Evolutionary conservation across 192 early-diverging fungal species (phyloP).

Genomic region (Coemansia furcata): DNA sequence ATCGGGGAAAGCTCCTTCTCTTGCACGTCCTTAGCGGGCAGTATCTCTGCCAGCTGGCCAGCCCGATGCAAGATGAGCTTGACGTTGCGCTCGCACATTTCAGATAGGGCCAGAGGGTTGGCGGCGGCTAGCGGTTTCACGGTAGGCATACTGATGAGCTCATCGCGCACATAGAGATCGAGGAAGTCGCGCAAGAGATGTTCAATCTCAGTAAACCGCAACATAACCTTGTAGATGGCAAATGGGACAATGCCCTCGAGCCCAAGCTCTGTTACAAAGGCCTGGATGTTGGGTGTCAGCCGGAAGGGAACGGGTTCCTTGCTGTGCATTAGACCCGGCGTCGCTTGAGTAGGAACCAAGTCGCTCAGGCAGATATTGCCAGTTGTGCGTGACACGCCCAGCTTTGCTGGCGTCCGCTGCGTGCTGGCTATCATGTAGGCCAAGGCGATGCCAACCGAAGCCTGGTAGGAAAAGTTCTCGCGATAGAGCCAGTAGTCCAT

Average conservation of each 20-base stretch:
- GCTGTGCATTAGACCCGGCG: constrained; percentile 62
- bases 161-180: constrained; percentile 93
- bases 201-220: constrained; percentile 79
- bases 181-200: constrained; percentile 91
- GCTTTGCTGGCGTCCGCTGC: constrained; percentile 84
- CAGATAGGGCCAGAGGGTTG: constrained; percentile 38
- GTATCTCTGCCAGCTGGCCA: constrained; percentile 35
- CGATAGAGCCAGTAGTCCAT: constrained; percentile 92
- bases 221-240: constrained; percentile 79
- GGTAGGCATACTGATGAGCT: constrained; percentile 73
- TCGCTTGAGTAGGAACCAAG: constrained; percentile 63
- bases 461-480: constrained; percentile 90
- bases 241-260: constrained; percentile 90
- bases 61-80: constrained; percentile 37
- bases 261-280: constrained; percentile 90
- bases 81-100: constrained; percentile 54
- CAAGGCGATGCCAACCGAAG: constrained; percentile 88
- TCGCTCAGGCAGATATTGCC: constrained; percentile 90
- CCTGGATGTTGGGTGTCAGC: constrained; percentile 95
- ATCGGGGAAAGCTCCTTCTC: constrained; percentile 51
- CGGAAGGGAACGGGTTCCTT: constrained; percentile 95
- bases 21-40: constrained; percentile 39
- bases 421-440: constrained; percentile 87
- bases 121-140: constrained; percentile 56
- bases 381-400: constrained; percentile 78